Conservation (phyloP, 179 eudicot species). For the Beta lomatogona region DNA sequence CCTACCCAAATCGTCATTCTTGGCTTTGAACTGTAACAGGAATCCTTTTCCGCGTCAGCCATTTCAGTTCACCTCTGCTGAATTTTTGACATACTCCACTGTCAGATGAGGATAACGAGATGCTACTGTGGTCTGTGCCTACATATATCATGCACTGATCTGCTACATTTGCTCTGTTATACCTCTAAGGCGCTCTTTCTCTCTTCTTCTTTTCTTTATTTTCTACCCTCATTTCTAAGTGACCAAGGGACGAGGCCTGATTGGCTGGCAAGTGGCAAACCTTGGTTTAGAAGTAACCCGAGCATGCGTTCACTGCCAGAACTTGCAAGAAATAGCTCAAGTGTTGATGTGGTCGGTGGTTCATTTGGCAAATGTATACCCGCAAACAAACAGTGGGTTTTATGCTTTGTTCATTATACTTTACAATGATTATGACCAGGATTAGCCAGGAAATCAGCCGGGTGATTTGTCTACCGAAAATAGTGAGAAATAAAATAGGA, state of each 20-base stretch:
- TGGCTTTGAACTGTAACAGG: slow-evolving; percentile 43
- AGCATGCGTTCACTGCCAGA: background rate
- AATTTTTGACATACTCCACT: slow-evolving; percentile 72
- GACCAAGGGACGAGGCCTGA: background rate
- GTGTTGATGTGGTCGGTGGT: background rate
- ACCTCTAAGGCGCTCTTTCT: background rate
- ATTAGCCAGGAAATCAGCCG: no score
- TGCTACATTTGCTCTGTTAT: background rate
- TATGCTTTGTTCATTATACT: background rate
- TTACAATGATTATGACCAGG: background rate
- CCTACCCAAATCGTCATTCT: slow-evolving; percentile 8
- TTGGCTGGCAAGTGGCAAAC: background rate
- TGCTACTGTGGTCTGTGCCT: background rate
- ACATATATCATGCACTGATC: background rate
- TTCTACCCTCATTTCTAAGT: background rate
- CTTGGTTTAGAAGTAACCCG: background rate
- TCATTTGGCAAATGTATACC: background rate
- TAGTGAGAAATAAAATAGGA: no score
- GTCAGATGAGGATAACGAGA: slow-evolving; percentile 53
- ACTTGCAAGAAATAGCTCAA: background rate
- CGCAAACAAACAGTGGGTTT: background rate
- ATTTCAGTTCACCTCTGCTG: slow-evolving; percentile 83
- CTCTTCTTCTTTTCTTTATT: no score
- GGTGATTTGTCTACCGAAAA: no score
- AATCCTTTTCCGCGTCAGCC: slow-evolving; percentile 89